Evolutionary conservation across 352 stramenopile genomes (phyloP), one percentile per base, ranked within the genome.

Genomic region (Globisporangium emineosum): DNA sequence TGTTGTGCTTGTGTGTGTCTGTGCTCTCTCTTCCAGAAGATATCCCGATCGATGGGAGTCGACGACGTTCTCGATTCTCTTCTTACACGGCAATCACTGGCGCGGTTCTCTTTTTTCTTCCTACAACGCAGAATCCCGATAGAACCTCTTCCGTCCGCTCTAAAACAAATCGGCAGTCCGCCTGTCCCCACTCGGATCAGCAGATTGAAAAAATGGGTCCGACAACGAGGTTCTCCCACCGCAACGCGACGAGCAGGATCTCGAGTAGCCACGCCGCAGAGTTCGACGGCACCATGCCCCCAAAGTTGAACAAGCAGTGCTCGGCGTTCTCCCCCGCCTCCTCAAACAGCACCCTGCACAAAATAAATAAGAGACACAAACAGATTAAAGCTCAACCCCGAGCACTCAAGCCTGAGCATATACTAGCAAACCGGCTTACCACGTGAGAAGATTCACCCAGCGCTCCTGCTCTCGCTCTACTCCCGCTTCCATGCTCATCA

Each of bases 241-340:
- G 75, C 49, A 88, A 64, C 17, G 73, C 78, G 17, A 90, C 69
- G 25, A 85, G 66, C 55, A 88, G 67, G 27, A 86, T 75, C 60
- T 90, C 78, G 30, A 90, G 70, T 73, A 90, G 82, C 78, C 81
- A 90, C 29, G 71, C 74, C 1, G 72, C 72, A 5, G 68, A 62
- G 5, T 71, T 86, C 57, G 73, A 66, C 45, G 69, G 61, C 12
- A 86, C 62, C n/a, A 78, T 75, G 0, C 81, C 81, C 2, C 78
- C 77, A 57, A 86, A 90, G 33, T 73, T 73, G 50, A 87, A 82
- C 10, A 67, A 49, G 5, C 74, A 72, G 55, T 76, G 57, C 42
- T 80, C 70, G 3, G 62, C 62, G 10, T 75, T 54, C 2, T 68
- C 66, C 7, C 65, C 67, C 1, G 67, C 66, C n/a, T 76, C 65